Percentiles rank a stretch among this genome's conserved stretches.
Conservation (phyloP, 1,139 yeast genomes). For the Yamadazyma atlantica region DNA sequence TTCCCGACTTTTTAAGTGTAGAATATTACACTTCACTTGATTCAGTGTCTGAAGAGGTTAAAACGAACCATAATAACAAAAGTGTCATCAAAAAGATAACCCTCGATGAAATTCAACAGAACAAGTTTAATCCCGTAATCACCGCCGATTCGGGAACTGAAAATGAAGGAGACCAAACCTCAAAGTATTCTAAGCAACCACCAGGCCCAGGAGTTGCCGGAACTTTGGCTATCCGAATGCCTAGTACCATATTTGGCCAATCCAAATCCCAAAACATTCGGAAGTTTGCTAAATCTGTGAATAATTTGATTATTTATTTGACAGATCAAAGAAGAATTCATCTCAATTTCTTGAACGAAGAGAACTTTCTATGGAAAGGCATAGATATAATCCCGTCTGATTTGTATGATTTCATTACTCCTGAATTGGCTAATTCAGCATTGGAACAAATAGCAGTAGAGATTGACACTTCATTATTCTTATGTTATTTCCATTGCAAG, state of each 20-base stretch:
- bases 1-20: conserved; percentile 42
- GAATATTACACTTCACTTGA: conserved; percentile 12
- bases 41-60: conserved; percentile 2
- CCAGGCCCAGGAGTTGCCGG: background rate
- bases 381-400: conserved; percentile 40
- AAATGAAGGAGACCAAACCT: conserved; percentile 14
- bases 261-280: conserved; percentile 23
- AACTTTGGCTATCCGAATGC: conserved; percentile 8
- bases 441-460: conserved; percentile 22
- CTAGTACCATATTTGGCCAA: conserved; percentile 11
- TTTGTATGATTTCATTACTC: conserved; percentile 25
- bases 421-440: conserved; percentile 11
- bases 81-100: conserved; percentile 31
- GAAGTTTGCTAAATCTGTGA: conserved; percentile 45
- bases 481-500: conserved; percentile 65
- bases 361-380: conserved; percentile 46
- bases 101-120: conserved; percentile 25
- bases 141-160: conserved; percentile 34
- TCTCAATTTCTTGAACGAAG: conserved; percentile 32
- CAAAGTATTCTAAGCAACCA: conserved; percentile 5
- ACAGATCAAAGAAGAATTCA: conserved; percentile 56
- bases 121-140: conserved; percentile 10
- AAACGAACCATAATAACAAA: conserved; percentile 13
- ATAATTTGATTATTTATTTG: conserved; percentile 53
- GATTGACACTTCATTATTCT: conserved; percentile 78